Evolutionary conservation across 2,329 filamentous ascomycete species (phyloP), one percentile per base, ranked within the genome.

Genomic region (Microsporum canis): DNA sequence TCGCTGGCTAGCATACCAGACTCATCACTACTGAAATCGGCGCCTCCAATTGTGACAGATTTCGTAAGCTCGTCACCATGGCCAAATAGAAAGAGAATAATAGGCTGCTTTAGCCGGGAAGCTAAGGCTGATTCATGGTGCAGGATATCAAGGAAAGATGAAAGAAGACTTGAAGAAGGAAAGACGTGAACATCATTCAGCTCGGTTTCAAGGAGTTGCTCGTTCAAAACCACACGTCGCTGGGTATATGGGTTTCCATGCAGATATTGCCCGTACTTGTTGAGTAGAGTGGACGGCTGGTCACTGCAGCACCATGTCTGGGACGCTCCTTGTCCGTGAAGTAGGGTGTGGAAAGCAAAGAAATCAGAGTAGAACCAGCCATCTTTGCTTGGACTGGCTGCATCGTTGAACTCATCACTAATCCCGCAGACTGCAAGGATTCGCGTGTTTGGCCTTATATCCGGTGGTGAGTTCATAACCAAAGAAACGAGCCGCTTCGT

Each of bases 281-380:
- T 10, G 7, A 63, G 60, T 5, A 63, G 47, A 34, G n/a, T 14
- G 47, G 41, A 27, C 45, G 58, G 62, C 27, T 63, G 43, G 36
- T 58, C 57, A 29, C 39, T 57, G 29, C 60, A 62, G n/a, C 61
- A 58, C 62, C 60, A 63, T 31, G 53, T 36, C 55, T 63, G 62
- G 33, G 57, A 43, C n/a, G 62, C 51, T 17, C 47, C 33, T 27
- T 56, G 43, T 29, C 49, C 38, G 23, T 61, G 36, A 8, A 63
- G 49, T 47, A 64, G 57, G 45, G 61, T 57, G 41, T 63, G 63
- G 47, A 64, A 63, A n/a, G 62, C 49, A 49, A 60, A 62, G 39
- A 64, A 64, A 38, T 64, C 63, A 2, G 61, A 62, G n/a, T 62
- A 51, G 34, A 64, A 63, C 61, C 61, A 63, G 31, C 61, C 61